phyloP scores from a whole-genome alignment of 2,329 filamentous ascomycete species.

The Hypoxylon sp. region DNA sequence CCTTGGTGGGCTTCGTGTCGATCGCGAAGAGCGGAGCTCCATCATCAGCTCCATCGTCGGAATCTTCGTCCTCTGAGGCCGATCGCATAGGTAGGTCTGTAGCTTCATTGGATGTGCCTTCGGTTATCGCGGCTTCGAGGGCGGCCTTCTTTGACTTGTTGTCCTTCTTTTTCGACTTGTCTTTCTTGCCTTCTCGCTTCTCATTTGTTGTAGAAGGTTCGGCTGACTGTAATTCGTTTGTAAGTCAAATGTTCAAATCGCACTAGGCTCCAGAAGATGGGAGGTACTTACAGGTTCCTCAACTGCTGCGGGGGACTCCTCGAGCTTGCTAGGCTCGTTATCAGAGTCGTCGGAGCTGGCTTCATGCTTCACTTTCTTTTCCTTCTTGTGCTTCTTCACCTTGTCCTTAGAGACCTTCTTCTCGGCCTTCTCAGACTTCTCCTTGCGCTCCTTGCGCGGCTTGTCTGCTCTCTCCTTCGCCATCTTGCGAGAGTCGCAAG shows the following conservation, averaged over 20 bases:
- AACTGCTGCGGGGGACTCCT: slow-evolving; percentile 15
- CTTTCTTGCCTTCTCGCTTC: slow-evolving; percentile 74
- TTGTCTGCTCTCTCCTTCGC: slow-evolving; percentile 48
- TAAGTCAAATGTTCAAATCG: slow-evolving; percentile 65
- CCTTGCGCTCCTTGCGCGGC: slow-evolving; percentile 33
- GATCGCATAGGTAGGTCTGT: slow-evolving; percentile 18
- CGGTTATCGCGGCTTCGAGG: slow-evolving; percentile 8
- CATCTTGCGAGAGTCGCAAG: slow-evolving; percentile 38
- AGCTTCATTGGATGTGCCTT: slow-evolving; percentile 21
- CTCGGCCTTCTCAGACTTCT: slow-evolving; percentile 41
- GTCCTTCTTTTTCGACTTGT: slow-evolving; percentile 79
- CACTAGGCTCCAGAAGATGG: slow-evolving; percentile 56
- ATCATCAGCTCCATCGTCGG: slow-evolving; percentile 10
- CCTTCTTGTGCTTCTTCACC: slow-evolving; percentile 45
- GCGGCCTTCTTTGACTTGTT: slow-evolving; percentile 75
- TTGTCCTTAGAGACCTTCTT: slow-evolving; percentile 46
- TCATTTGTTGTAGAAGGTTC: slow-evolving; percentile 61
- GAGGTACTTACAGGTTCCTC: slow-evolving; percentile 32
- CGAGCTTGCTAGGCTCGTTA: slow-evolving; percentile 20
- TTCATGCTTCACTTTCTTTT: slow-evolving; percentile 35
- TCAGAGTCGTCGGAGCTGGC: slow-evolving; percentile 23
- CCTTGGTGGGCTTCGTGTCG: slow-evolving; percentile 48
- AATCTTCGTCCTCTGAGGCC: slow-evolving; percentile 3
- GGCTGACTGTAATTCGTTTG: slow-evolving; percentile 8
- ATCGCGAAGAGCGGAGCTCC: slow-evolving; percentile 46